Evolutionary conservation across 768 basidiomycete genomes (phyloP), one percentile per base, ranked within the genome.

Genomic region (Boletus patriciae): DNA sequence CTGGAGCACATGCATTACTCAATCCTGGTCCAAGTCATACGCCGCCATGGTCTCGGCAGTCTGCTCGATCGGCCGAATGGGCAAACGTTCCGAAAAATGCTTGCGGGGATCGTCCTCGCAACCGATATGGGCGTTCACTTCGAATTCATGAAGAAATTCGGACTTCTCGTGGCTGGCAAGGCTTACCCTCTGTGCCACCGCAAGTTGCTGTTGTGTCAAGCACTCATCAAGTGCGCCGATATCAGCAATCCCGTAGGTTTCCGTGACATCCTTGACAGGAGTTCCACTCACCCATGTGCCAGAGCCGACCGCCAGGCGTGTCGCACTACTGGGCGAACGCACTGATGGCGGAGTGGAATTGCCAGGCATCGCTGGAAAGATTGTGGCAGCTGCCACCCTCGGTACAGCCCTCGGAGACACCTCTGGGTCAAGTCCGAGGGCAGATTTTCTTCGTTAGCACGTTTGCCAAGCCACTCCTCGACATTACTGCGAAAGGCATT

Each of bases 41-140:
- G 88, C 27, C 82, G 82, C 48, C 87, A 94, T 67, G 90, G 91
- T 7, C 77, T 96, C 49, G 84, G 82, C 10, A 78, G 78, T 38
- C 71, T 92, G 3, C 76, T 92, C 33, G 87, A 90, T 60, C 79
- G 82, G 54, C 78, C 82, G 0, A 60, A 63, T 23, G 68, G 82
- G 2, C 61, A 59, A 29, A n/a, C 10, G 9, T 88, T 92, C 67
- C 82, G 90, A 52, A 88, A 85, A 68, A 78, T 91, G 5, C 80
- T 98, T n/a, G 81, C 82, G 50, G 80, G 88, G 51, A 87, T 90
- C 3, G 86, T 99, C 5, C 80, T 98, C 18, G 90, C 93, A 9
- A 99, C 96, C 23, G 97, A 99, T 66, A 97, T 99, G 94, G 80
- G 86, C 52, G 83, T 96, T 18, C 96, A 98, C 70, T 80, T 79